Conservation (phyloP, 2,329 filamentous ascomycete genomes). For the Capronia epimyces region DNA sequence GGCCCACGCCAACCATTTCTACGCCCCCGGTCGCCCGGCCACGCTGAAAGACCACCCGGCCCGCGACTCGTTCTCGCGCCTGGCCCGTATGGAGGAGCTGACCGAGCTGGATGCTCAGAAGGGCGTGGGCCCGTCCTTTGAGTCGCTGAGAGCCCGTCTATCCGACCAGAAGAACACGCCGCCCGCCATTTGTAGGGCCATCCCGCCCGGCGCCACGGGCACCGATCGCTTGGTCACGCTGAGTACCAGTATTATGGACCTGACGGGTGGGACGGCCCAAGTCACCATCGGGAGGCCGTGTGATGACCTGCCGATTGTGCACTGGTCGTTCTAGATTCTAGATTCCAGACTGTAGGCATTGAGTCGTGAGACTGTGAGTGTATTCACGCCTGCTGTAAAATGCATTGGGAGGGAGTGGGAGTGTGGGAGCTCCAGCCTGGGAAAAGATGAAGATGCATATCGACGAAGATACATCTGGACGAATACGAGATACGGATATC, state of each 20-base stretch:
- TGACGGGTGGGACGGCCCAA: conserved; percentile 8
- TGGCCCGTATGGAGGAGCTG: conserved; percentile 41
- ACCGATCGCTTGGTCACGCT: conserved; percentile 11
- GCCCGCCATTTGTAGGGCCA: conserved; percentile 5
- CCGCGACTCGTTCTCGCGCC: conserved; percentile 3
- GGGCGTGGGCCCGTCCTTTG: not conserved
- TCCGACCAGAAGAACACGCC: conserved; percentile 7
- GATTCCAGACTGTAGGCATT: too few relatives aligned
- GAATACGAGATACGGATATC: too few relatives aligned
- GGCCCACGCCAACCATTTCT: conserved; percentile 13
- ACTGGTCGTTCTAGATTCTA: conserved; percentile 6
- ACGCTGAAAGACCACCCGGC: conserved; percentile 11
- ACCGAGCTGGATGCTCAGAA: conserved; percentile 50
- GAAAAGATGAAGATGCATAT: too few relatives aligned
- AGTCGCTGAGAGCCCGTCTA: conserved; percentile 2
- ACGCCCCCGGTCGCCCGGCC: conserved; percentile 4
- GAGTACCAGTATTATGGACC: conserved; percentile 11
- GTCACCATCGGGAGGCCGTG: conserved; percentile 11
- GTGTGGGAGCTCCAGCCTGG: too few relatives aligned
- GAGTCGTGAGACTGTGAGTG: too few relatives aligned
- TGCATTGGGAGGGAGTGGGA: too few relatives aligned
- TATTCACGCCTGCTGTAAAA: too few relatives aligned
- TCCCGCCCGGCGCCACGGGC: conserved; percentile 7
- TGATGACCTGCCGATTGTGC: conserved; percentile 7
- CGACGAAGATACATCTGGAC: too few relatives aligned